A percentile compares a stretch with the other conserved stretches of the same genome.
Evolutionary conservation across 2,329 filamentous ascomycete genomes (phyloP).

Genomic region (Fusarium abutilonis): DNA sequence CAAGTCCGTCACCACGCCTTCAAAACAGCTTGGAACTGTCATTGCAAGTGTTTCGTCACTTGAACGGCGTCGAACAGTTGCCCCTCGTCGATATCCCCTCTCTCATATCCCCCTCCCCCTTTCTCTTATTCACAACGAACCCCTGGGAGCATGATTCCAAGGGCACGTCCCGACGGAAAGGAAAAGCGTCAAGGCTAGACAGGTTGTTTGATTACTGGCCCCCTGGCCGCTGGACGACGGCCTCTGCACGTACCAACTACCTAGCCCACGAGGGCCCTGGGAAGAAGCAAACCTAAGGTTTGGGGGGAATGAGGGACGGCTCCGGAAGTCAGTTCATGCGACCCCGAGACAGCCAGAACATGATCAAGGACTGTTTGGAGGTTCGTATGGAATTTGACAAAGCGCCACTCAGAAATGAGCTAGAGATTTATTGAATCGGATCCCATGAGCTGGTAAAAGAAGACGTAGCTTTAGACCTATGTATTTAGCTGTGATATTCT

Average conservation of each 20-base stretch:
- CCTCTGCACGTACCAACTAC: constrained; percentile 38
- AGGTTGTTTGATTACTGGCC: constrained; percentile 40
- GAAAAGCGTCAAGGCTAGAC: constrained; percentile 37
- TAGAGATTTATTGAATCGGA: constrained; percentile 6
- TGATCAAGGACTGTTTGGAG: constrained; percentile 20
- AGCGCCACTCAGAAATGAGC: constrained; percentile 27
- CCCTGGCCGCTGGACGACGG: constrained; percentile 42
- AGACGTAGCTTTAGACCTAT: constrained; percentile 2
- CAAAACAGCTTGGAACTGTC: constrained; percentile 11
- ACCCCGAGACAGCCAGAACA: constrained; percentile 38
- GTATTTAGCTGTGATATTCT: no score
- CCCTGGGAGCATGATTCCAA: constrained; percentile 36
- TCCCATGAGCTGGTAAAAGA: background rate
- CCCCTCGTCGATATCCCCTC: constrained; percentile 31
- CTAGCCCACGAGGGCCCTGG: constrained; percentile 25
- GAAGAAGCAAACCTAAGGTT: constrained; percentile 29
- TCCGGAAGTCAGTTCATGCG: constrained; percentile 41
- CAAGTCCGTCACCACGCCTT: constrained; percentile 13
- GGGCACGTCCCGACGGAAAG: constrained; percentile 39
- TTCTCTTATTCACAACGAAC: constrained; percentile 18
- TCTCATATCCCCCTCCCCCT: constrained; percentile 25
- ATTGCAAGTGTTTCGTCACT: constrained; percentile 32
- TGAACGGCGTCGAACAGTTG: constrained; percentile 10
- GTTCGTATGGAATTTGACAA: constrained; percentile 24
- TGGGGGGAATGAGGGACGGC: constrained; percentile 37